phyloP scores from a whole-genome alignment of 805 yeast genomes.

The Zygosaccharomyces siamensis region DNA sequence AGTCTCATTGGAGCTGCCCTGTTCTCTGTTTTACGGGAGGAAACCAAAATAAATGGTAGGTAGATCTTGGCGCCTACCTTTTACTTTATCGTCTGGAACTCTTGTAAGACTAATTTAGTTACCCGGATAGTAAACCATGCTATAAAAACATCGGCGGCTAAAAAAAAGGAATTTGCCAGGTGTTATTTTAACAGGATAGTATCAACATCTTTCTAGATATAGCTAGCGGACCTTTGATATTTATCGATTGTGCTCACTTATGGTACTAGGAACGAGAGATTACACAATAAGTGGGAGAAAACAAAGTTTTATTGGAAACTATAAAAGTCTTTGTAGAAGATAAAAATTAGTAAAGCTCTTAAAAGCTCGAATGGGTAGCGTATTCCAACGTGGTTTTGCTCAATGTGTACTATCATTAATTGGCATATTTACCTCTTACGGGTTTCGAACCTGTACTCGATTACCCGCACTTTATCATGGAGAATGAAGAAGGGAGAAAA shows the following conservation, averaged over 20 bases:
- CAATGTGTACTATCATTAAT: neutral
- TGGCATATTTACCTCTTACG: neutral
- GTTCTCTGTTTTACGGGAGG: neutral
- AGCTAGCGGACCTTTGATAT: too few relatives aligned
- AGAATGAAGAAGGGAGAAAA: neutral
- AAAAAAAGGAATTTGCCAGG: neutral
- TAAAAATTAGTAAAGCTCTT: too few relatives aligned
- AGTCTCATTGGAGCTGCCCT: conserved; percentile 5
- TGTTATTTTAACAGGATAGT: too few relatives aligned
- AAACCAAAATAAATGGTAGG: neutral
- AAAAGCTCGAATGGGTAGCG: too few relatives aligned
- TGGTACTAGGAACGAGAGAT: too few relatives aligned
- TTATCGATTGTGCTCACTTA: too few relatives aligned
- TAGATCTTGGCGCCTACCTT: conserved; percentile 3
- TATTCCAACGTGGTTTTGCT: neutral
- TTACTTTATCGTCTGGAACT: neutral
- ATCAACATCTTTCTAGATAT: too few relatives aligned
- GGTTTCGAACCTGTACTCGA: neutral
- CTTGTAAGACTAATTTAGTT: neutral
- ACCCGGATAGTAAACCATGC: neutral
- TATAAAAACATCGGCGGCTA: neutral
- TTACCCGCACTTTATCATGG: conserved; percentile 1
- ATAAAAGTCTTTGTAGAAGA: too few relatives aligned
- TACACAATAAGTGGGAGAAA: too few relatives aligned
- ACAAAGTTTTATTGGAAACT: too few relatives aligned